phyloP scores from a whole-genome alignment of 2,329 filamentous ascomycete species.

The Nigrospora sphaerica region DNA sequence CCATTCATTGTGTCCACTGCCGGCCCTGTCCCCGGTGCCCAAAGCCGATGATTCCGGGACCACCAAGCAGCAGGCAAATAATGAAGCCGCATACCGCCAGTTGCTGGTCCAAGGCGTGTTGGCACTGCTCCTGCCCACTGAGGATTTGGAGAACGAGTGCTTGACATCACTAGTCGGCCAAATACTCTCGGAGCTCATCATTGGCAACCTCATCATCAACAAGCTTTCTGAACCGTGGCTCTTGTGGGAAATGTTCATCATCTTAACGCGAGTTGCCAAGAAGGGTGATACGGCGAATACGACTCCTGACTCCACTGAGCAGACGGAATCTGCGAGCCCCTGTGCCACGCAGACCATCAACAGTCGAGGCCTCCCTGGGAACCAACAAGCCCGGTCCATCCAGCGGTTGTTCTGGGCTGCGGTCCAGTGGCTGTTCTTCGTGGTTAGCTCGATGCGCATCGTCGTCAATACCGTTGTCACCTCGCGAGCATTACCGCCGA shows the following conservation, averaged over 20 bases:
- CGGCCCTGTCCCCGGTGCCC: slow-evolving; percentile 73
- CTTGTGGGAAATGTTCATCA: slow-evolving; percentile 76
- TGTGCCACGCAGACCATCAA: too few species aligned
- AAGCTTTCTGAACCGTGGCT: slow-evolving; percentile 84
- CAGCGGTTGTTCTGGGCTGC: slow-evolving; percentile 47
- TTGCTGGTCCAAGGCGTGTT: slow-evolving; percentile 78
- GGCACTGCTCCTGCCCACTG: slow-evolving; percentile 79
- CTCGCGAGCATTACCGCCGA: slow-evolving; percentile 59
- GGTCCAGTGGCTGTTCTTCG: slow-evolving; percentile 46
- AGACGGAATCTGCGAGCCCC: too few species aligned
- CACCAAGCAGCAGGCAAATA: slow-evolving; percentile 57
- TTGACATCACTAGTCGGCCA: slow-evolving; percentile 78
- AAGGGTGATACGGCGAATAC: slow-evolving; percentile 6
- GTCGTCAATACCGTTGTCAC: slow-evolving; percentile 57
- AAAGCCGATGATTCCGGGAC: slow-evolving; percentile 41
- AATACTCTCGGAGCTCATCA: slow-evolving; percentile 82
- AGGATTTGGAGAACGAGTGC: slow-evolving; percentile 84
- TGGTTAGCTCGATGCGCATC: slow-evolving; percentile 59
- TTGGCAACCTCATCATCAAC: slow-evolving; percentile 73
- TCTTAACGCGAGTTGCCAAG: slow-evolving; percentile 43
- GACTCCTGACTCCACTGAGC: slow-evolving; percentile 4
- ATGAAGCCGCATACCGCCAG: slow-evolving; percentile 80
- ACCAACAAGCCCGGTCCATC: slow-evolving; percentile 26
- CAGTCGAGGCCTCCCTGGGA: too few species aligned
- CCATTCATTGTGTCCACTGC: slow-evolving; percentile 76